Base-by-base conservation (phyloP, 1,139 yeast species). In the Pichia sp. region DNA sequence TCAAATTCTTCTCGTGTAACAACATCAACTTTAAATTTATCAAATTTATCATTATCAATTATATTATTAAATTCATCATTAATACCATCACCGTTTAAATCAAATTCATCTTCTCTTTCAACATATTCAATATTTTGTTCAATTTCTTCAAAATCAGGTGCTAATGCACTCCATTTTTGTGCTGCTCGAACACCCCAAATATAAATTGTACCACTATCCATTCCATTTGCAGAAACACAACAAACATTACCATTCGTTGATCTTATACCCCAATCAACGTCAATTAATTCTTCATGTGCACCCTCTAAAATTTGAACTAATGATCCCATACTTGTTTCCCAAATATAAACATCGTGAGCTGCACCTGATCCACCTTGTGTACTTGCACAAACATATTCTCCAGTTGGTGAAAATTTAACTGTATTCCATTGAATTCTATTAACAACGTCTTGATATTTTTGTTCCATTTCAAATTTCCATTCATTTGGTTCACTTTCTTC, bases 111-210 rank as follows among this genome's bases (percentile, higher is more conserved):
- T 61, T 90, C 98, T 48, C 76, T 75, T 58, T 90, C 98, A 51
- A 80, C 78, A 62, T 90, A 90, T 50, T 86, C 89, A 12, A 87
- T 82, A 58, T 89, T 90, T 58, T 90, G 96, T 60, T 90, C 97
- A 36, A 90, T 81, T 61, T 90, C 97, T 44, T 85, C 95, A 61
- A 92, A 90, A 63, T 92, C 98, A 0, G 97, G 97, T 0, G 97
- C 97, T 54, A 90, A 70, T 0, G 97, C 96, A 63, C 95, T 84
- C 98, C 98, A 90, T 64, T 87, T 85, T 57, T 89, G 97, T 0
- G 95, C 95, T 34, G 86, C 78, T 38, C 77, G 78, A 20, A 87
- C 76, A 45, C 85, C 79, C 97, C 97, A 92, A 40, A 86, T 62
- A 60, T 87, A 89, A 1, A 90, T 74, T 27, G 78, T 71, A 0